Evolutionary conservation across 129 eudicot species (phyloP).

Genomic region (Glebionis coronaria): DNA sequence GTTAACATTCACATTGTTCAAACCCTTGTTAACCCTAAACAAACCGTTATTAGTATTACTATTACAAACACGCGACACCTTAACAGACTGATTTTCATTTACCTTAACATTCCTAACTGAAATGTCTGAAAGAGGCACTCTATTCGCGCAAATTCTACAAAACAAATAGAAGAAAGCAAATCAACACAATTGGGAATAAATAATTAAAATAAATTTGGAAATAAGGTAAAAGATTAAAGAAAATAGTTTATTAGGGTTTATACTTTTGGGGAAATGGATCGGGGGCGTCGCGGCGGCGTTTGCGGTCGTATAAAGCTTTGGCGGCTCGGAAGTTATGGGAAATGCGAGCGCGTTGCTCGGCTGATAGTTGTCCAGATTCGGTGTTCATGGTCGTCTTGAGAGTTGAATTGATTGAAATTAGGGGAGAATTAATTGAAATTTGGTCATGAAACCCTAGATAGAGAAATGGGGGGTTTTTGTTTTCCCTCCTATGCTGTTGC

Average conservation of each 20-base stretch:
- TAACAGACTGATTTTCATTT: slow-evolving; percentile 14
- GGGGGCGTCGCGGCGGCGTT: slow-evolving; percentile 39
- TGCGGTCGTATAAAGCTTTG: slow-evolving; percentile 71
- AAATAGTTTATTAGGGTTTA: slow-evolving; percentile 17
- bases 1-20: no score
- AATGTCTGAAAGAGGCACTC: slow-evolving; percentile 60
- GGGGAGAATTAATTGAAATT: slow-evolving; percentile 4
- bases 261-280: slow-evolving; percentile 34
- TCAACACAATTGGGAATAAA: not conserved
- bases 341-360: slow-evolving; percentile 81
- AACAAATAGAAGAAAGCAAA: slow-evolving; percentile 14
- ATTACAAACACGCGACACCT: slow-evolving; percentile 8
- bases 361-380: slow-evolving; percentile 60
- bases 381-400: slow-evolving; percentile 26
- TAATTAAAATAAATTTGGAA: not conserved
- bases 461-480: not conserved
- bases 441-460: slow-evolving; percentile 22
- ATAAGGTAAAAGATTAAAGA: not conserved
- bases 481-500: slow-evolving; percentile 35
- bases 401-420: slow-evolving; percentile 3
- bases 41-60: no score
- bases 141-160: slow-evolving; percentile 38
- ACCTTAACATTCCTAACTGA: slow-evolving; percentile 20
- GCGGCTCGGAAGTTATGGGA: slow-evolving; percentile 74
- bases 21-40: not conserved